Base-by-base conservation (phyloP, 2,329 filamentous ascomycete genomes). In the Teratosphaeria gauchensis region DNA sequence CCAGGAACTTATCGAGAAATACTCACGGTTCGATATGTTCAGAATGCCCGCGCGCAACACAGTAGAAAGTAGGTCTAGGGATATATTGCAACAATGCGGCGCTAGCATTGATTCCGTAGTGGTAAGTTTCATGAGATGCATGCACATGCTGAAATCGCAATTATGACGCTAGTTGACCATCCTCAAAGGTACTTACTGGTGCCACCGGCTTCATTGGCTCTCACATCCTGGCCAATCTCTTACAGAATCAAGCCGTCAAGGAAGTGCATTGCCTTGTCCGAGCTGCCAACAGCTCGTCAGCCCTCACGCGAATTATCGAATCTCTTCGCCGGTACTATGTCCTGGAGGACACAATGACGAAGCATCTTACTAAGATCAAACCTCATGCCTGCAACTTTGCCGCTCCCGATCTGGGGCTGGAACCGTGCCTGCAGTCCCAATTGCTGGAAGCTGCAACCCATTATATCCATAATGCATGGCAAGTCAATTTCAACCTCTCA, bases 401-500 rank as follows among this genome's bases (percentile, higher is more conserved):
- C n/a, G 42, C 42, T 19, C n/a, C 42, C 19, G 42, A 48, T 48
- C 42, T 48, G 6, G 19, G 42, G n/a, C 42, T 48, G 42, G 19
- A 5, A 21, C 42, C 42, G 16, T 19, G n/a, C 9, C 7, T 21
- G 42, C 42, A 48, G 9, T 48, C 42, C 16, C 42, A n/a, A 21
- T 21, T 48, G n/a, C 42, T 19, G 6, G 19, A 48, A 21, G 16
- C 4, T 9, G 42, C 42, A 24, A 56, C 19, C 2, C 21, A 56
- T 7, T 48, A 48, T 28, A 51, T 56, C 6, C 55, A 56, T 16
- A 51, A 33, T 31, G 55, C 55, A n/a, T 56, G 55, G 55, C 28
- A 48, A 30, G 35, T 56, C 42, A 48, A 56, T 19, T 56, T 56
- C 35, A 56, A 56, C 28, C 11, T 51, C 12, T 35, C 55, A 7